phyloP scores from a whole-genome alignment of 331 rosid genomes.

The Dryas integrifolia region DNA sequence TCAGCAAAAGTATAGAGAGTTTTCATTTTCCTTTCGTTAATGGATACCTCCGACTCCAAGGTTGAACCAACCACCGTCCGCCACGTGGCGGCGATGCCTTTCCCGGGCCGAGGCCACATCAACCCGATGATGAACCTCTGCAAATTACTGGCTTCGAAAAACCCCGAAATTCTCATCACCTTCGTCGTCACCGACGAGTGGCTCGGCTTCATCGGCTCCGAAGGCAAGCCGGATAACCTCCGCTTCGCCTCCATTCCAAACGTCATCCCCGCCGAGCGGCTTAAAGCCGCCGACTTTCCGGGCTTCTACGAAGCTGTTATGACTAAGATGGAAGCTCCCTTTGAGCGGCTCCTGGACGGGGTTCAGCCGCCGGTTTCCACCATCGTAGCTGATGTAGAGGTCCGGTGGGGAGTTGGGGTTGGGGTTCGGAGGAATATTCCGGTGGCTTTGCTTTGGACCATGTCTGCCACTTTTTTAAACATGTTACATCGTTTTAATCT shows the following conservation, averaged over 20 bases:
- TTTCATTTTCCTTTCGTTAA: background rate
- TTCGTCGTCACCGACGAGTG: slow-evolving; percentile 61
- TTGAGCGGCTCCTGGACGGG: slow-evolving; percentile 41
- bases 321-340: slow-evolving; percentile 56
- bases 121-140: slow-evolving; percentile 61
- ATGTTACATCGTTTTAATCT: slow-evolving; percentile 33
- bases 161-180: slow-evolving; percentile 37
- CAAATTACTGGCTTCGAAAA: slow-evolving; percentile 34
- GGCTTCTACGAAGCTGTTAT: slow-evolving; percentile 43
- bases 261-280: slow-evolving; percentile 38
- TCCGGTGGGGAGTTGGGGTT: slow-evolving; percentile 41
- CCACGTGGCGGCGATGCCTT: slow-evolving; percentile 51
- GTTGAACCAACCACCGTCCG: background rate
- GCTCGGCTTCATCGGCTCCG: slow-evolving; percentile 40
- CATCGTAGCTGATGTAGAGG: slow-evolving; percentile 38
- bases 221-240: slow-evolving; percentile 35
- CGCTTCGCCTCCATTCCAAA: slow-evolving; percentile 38
- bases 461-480: slow-evolving; percentile 49
- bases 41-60: background rate
- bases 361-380: slow-evolving; percentile 31
- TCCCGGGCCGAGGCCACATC: slow-evolving; percentile 53
- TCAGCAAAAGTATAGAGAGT: no score
- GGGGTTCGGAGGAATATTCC: slow-evolving; percentile 45
- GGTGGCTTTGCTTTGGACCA: slow-evolving; percentile 49
- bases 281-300: slow-evolving; percentile 31